phyloP scores from a whole-genome alignment of 202 grass and related monocot species.

The Setaria italica region DNA sequence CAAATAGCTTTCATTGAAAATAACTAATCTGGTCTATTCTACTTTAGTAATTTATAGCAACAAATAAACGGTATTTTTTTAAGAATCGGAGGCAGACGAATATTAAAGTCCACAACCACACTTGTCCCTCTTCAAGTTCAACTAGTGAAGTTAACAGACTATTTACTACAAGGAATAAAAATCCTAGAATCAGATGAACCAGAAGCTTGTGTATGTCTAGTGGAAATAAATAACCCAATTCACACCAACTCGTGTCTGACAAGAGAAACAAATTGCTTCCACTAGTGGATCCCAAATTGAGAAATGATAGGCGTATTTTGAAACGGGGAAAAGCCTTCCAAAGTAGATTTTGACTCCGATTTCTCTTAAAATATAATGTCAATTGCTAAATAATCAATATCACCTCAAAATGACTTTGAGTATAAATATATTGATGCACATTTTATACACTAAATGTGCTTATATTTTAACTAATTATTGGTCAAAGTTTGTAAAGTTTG shows the following conservation, averaged over 20 bases:
- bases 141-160: neutral
- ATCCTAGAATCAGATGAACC: neutral
- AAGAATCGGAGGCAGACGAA: neutral
- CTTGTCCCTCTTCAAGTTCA: neutral
- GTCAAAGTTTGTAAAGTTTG: too few relatives aligned
- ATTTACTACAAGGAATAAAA: conserved; percentile 17
- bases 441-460: too few relatives aligned
- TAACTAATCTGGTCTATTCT: conserved; percentile 1
- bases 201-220: neutral
- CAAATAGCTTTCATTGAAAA: conserved; percentile 13
- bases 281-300: conserved; percentile 3
- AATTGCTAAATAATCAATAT: too few relatives aligned
- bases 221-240: neutral
- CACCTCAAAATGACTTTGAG: too few relatives aligned
- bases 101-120: conserved; percentile 1
- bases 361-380: too few relatives aligned
- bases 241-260: neutral
- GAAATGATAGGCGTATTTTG: too few relatives aligned
- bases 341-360: too few relatives aligned
- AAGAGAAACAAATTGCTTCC: conserved; percentile 14
- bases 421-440: too few relatives aligned
- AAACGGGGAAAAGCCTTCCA: too few relatives aligned
- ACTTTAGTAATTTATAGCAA: conserved; percentile 3
- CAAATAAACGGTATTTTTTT: conserved; percentile 22
- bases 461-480: too few relatives aligned